Evolutionary conservation across 495 filamentous ascomycete species (phyloP).

Genomic region (Annulohypoxylon moriforme): DNA sequence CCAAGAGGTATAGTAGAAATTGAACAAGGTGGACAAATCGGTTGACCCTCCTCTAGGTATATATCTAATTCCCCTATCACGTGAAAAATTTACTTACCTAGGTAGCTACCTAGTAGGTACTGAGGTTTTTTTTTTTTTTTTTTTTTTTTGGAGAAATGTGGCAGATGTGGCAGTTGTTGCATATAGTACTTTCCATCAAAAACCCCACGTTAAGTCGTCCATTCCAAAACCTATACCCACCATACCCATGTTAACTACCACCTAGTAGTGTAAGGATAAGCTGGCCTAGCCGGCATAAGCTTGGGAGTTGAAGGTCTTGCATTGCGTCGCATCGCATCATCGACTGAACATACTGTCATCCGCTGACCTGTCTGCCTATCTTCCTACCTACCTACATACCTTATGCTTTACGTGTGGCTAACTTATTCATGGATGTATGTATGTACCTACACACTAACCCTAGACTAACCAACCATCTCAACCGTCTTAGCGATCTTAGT

Average conservation of each 20-base stretch:
- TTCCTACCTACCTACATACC: not conserved
- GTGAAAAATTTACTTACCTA: no score
- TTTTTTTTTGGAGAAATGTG: no score
- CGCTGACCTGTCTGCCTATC: not conserved
- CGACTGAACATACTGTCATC: not conserved
- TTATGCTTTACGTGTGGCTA: no score
- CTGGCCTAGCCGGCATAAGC: no score
- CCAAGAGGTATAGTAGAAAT: no score
- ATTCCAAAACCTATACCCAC: not conserved
- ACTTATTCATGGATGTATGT: no score
- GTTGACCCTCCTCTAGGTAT: no score
- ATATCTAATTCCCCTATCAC: no score
- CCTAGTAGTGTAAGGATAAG: not conserved
- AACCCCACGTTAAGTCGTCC: not conserved
- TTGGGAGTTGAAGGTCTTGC: not conserved
- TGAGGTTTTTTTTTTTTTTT: no score
- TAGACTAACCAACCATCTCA: not conserved
- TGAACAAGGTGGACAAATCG: no score
- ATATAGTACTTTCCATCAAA: not conserved
- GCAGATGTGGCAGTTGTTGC: not conserved
- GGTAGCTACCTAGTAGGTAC: no score
- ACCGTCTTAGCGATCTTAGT: not conserved
- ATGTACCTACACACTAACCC: not conserved
- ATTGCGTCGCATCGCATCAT: not conserved
- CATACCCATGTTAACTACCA: not conserved